Evolutionary conservation across 305 asterid species (phyloP), one percentile per base, ranked within the genome.

Genomic region (Fraxinus dipetala): DNA sequence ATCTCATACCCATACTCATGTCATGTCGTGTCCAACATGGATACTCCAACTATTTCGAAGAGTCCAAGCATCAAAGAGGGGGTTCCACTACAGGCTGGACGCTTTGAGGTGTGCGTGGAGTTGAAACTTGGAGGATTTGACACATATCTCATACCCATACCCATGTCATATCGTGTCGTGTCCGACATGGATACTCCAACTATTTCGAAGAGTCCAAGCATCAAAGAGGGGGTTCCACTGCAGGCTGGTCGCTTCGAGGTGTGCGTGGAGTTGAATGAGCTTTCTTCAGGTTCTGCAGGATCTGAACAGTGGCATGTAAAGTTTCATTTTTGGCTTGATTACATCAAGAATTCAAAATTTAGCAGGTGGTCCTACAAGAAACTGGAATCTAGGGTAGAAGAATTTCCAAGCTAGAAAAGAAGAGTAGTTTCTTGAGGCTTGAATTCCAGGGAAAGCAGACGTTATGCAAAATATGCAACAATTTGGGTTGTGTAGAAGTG

Each of bases 291-390:
- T 88, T 83, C 89, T 81, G 87, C 95, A 93, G 35, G 93, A 85
- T 89, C 88, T 92, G 88, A 95, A 93, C 20, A 93, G 85, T 59
- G 95, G 95, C 95, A 92, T 93, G 88, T 95, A 95, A 5, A 80
- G 87, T 75, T 88, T 83, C 98, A 92, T 93, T 86, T 79, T 89
- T 78, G 76, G 76, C 82, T 76, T 65, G 73, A 70, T 28, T 9
- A 34, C 38, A 61, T 67, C 38, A 67, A 30, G 75, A 67, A 28
- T 18, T 22, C 16, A 48, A 22, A 74, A 9, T 38, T 30, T 54
- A 83, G 6, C 24, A 45, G 6, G 22, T 74, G 81, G 67, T 78
- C 78, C 43, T 69, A 61, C 28, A 51, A 32, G 48, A 18, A 70
- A 10, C 63, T 75, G 40, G 82, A 70, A 76, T 38, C 75, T 26